Percentiles rank a stretch among this genome's conserved stretches.
These are phyloP conservation scores for Tardiomyces digboiensis DNA, from an alignment of 1,139 yeast species.

Conservation along the genomic window DNA sequence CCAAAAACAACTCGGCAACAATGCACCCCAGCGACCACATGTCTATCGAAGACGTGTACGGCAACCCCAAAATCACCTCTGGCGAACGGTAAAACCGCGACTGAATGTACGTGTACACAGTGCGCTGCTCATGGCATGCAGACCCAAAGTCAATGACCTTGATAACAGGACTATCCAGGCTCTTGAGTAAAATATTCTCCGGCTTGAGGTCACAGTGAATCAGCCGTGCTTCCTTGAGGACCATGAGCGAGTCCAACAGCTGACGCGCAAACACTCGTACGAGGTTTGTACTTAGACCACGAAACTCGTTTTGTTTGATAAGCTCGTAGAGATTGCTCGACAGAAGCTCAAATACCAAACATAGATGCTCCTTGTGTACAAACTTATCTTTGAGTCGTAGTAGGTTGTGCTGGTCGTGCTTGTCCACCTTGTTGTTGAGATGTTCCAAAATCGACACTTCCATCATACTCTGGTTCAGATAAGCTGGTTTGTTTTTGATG, in stretches of 20 bases:
- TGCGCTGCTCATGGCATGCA: constrained; percentile 90
- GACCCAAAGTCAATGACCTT: constrained; percentile 96
- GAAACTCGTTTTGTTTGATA: constrained; percentile 87
- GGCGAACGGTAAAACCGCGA: constrained; percentile 94
- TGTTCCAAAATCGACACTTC: constrained; percentile 84
- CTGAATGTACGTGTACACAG: constrained; percentile 89
- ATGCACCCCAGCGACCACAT: constrained; percentile 99
- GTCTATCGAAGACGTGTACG: constrained; percentile 81
- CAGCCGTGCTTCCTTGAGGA: constrained; percentile 72
- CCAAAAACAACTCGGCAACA: constrained; percentile 85
- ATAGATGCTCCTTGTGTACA: constrained; percentile 85
- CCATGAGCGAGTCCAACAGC: constrained; percentile 67
- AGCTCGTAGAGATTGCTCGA: constrained; percentile 87
- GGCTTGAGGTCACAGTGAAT: constrained; percentile 97
- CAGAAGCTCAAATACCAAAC: constrained; percentile 83
- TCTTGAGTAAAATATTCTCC: constrained; percentile 75
- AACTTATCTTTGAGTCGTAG: constrained; percentile 78
- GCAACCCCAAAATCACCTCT: constrained; percentile 85
- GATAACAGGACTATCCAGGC: constrained; percentile 79
- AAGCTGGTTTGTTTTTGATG: constrained; percentile 87
- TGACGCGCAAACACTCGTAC: constrained; percentile 76
- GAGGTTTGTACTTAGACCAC: constrained; percentile 75
- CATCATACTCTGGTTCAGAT: constrained; percentile 81
- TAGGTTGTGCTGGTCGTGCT: constrained; percentile 61
- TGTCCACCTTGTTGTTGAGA: constrained; percentile 64